phyloP scores from a whole-genome alignment of 805 yeast species.

The Metschnikowia lochheadii region DNA sequence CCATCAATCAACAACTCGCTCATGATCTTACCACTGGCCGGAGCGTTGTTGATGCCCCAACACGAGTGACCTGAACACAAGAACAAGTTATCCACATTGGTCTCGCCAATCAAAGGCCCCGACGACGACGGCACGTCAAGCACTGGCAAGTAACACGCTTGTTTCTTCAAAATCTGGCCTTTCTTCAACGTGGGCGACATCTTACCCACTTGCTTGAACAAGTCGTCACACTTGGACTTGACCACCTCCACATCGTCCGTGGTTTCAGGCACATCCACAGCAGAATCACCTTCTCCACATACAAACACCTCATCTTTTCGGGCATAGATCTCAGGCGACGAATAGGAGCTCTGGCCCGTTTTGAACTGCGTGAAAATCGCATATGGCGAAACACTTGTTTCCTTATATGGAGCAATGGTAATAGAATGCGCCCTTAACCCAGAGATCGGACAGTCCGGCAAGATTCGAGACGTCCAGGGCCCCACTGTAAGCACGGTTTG shows the following conservation, averaged over 20 bases:
- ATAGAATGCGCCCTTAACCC: slow-evolving; percentile 95
- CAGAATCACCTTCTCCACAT: slow-evolving; percentile 94
- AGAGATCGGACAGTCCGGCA: slow-evolving; percentile 91
- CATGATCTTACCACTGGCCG: slow-evolving; percentile 92
- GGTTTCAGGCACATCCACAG: slow-evolving; percentile 87
- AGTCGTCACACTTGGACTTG: slow-evolving; percentile 80
- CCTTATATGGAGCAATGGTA: slow-evolving; percentile 76
- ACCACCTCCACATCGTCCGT: slow-evolving; percentile 91
- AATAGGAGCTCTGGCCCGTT: slow-evolving; percentile 61
- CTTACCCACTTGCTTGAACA: slow-evolving; percentile 76
- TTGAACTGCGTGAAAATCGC: slow-evolving; percentile 92
- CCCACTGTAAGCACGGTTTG: slow-evolving; percentile 86
- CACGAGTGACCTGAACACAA: slow-evolving; percentile 94
- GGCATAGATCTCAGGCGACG: slow-evolving; percentile 92
- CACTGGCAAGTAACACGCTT: slow-evolving; percentile 95
- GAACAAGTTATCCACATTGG: slow-evolving; percentile 73
- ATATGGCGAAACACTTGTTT: slow-evolving; percentile 74
- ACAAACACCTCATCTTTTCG: slow-evolving; percentile 93
- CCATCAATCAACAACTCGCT: slow-evolving; percentile 87
- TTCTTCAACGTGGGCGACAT: slow-evolving; percentile 63
- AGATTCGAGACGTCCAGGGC: slow-evolving; percentile 91
- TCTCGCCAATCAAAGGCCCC: slow-evolving; percentile 93
- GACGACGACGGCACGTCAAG: slow-evolving; percentile 87
- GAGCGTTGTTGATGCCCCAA: slow-evolving; percentile 98
- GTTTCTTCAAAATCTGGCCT: slow-evolving; percentile 76